Base-by-base conservation (phyloP, 805 yeast genomes). In the Scheffersomyces coipomensis region DNA sequence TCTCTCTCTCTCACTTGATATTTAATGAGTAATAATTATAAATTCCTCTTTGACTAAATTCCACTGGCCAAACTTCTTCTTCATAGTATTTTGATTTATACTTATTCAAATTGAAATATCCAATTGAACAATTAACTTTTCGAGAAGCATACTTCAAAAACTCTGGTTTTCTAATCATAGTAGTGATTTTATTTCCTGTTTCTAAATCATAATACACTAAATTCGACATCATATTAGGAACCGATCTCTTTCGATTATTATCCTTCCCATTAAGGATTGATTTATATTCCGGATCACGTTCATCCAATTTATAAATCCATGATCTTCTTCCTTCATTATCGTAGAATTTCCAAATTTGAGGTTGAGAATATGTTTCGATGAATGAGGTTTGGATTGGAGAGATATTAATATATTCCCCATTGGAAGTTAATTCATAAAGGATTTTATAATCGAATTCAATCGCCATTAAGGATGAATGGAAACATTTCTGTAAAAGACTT, bases 291-390 rank as follows among this genome's bases (percentile, higher is more conserved):
- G 66, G 59, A 38, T 64, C 67, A 1, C 44, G 33, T 12, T 60
- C 47, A 13, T 53, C 51, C 17, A 68, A 61, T 52, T 74, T 78
- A 58, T 80, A 83, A 13, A 88, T 58, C 96, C 96, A 88, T 10
- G 87, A 82, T 44, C 97, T 71, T 44, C 96, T 71, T 4, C 95
- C 95, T 48, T 79, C 81, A 40, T 77, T 73, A 48, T 76, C 81
- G 52, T 66, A 75, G 40, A 68, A 66, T 49, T 70, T 75, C 83
- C 83, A 78, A 1, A 65, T 53, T 38, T 55, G 59, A 8, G 71
- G 66, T 10, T 55, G 48, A 15, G 40, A 45, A 7, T 47, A 42
- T n/a, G 55, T 53, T 33, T 53, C 51, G 26, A 56, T 45, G 45
- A 60, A 63, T 4, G 65, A 58, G 4, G 58, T 56, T 31, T 56